A percentile compares a stretch with the other conserved stretches of the same genome.
phyloP scores from a whole-genome alignment of 2,329 filamentous ascomycete genomes.

The Plectosphaerella cucumerina region DNA sequence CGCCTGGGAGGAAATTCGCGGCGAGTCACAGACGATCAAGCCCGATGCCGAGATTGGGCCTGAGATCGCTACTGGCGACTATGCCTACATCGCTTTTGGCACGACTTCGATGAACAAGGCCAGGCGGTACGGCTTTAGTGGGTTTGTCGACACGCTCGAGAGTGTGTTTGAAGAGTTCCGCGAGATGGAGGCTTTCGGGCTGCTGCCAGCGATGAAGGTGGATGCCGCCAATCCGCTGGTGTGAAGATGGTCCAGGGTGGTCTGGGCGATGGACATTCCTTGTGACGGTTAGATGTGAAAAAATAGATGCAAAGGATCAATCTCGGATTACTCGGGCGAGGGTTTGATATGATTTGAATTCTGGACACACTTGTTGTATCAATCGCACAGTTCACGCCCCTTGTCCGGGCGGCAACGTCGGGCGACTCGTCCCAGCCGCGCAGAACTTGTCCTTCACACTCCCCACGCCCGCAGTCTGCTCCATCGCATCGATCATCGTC shows the following conservation, averaged over 20 bases:
- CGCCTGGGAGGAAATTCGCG: neutral
- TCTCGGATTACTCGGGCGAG: no score
- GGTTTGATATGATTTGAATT: no score
- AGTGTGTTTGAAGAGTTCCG: conserved; percentile 4
- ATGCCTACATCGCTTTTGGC: neutral
- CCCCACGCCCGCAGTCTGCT: neutral
- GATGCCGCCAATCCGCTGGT: conserved; percentile 1
- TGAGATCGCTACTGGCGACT: neutral
- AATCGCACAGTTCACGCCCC: no score
- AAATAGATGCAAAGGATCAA: no score
- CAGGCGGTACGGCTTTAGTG: neutral
- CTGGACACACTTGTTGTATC: no score
- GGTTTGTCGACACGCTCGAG: conserved; percentile 5
- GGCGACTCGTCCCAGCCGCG: no score
- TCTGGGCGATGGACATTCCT: neutral
- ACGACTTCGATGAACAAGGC: conserved; percentile 2
- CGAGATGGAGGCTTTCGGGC: conserved; percentile 2
- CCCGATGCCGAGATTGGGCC: neutral
- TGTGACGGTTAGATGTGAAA: neutral
- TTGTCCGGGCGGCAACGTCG: no score
- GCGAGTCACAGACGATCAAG: conserved; percentile 1
- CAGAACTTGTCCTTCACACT: conserved; percentile 10
- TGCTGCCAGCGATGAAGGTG: conserved; percentile 4
- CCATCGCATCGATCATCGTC: conserved; percentile 1
- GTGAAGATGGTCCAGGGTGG: neutral